A percentile compares a stretch with the other conserved stretches of the same genome.
Conservation (phyloP, 2,329 filamentous ascomycete genomes). For the Aspergillus costaricaensis region DNA sequence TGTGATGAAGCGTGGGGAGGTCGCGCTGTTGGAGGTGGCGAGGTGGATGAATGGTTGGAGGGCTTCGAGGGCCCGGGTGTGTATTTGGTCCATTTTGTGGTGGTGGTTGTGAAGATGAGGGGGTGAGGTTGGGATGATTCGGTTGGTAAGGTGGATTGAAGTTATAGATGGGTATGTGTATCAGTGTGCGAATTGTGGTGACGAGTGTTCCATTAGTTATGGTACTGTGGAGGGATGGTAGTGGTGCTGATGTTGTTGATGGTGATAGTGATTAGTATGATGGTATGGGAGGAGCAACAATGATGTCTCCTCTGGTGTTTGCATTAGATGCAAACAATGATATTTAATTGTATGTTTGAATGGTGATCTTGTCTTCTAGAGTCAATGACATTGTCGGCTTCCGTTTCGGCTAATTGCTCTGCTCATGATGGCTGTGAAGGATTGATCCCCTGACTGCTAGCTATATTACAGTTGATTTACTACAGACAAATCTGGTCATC, state of each 20-base stretch:
- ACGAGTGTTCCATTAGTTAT: background rate
- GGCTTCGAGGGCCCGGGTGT: constrained; percentile 58
- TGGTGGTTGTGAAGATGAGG: background rate
- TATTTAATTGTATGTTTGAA: background rate
- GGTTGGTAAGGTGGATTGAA: background rate
- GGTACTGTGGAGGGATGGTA: background rate
- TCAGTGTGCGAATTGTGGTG: background rate
- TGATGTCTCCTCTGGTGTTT: background rate
- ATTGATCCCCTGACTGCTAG: background rate
- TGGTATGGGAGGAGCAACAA: background rate
- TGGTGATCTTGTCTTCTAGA: background rate
- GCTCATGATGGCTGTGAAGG: background rate
- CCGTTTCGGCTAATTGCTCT: background rate
- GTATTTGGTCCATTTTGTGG: constrained; percentile 47
- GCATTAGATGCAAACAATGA: constrained; percentile 2
- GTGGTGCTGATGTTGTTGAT: background rate
- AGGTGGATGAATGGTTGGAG: constrained; percentile 86
- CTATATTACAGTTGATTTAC: background rate
- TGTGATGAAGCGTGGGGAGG: constrained; percentile 77
- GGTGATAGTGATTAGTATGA: background rate
- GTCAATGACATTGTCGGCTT: background rate
- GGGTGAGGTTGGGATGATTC: background rate
- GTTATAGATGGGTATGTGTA: background rate
- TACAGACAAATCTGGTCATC: background rate
- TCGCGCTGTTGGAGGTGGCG: constrained; percentile 71